Evolutionary conservation across 352 stramenopile species (phyloP).

Genomic region (Phytophthora sojae): DNA sequence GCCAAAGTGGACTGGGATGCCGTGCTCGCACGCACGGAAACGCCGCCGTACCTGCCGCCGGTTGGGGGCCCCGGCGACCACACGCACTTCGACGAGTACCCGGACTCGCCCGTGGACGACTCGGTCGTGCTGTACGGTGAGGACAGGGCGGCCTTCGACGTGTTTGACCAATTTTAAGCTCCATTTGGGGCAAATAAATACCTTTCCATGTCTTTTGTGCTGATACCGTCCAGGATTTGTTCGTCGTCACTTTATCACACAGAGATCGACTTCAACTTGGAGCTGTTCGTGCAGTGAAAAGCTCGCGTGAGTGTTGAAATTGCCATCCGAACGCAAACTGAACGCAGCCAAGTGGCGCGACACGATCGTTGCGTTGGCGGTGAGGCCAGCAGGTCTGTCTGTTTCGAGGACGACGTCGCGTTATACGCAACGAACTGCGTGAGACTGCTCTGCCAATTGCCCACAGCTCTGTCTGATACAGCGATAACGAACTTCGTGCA

Average conservation of each 20-base stretch:
- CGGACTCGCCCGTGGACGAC: conserved; percentile 90
- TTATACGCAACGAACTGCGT: not conserved
- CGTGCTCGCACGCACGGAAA: conserved; percentile 74
- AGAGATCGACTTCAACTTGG: not conserved
- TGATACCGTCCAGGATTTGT: not conserved
- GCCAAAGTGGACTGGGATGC: conserved; percentile 86
- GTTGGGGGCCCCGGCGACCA: conserved; percentile 88
- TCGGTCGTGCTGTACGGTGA: conserved; percentile 84
- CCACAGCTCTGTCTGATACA: conserved; percentile 1
- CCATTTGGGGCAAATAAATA: conserved; percentile 36
- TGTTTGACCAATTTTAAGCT: conserved; percentile 89
- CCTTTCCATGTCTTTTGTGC: conserved; percentile 29
- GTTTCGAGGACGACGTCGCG: conserved; percentile 5
- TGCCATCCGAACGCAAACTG: conserved; percentile 18
- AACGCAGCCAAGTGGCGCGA: conserved; percentile 10
- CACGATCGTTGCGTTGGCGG: not conserved
- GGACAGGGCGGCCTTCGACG: conserved; percentile 85
- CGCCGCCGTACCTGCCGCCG: conserved; percentile 87
- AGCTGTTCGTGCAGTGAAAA: not conserved
- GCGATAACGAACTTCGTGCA: not conserved
- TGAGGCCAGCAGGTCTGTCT: conserved; percentile 9
- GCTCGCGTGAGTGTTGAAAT: conserved; percentile 8
- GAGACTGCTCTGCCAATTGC: not conserved
- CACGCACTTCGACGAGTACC: conserved; percentile 95
- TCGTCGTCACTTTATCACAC: not conserved